Evolutionary conservation across 1,284 basidiomycete species (phyloP), one percentile per base, ranked within the genome.

Genomic region (Cutaneotrichosporon sp.): DNA sequence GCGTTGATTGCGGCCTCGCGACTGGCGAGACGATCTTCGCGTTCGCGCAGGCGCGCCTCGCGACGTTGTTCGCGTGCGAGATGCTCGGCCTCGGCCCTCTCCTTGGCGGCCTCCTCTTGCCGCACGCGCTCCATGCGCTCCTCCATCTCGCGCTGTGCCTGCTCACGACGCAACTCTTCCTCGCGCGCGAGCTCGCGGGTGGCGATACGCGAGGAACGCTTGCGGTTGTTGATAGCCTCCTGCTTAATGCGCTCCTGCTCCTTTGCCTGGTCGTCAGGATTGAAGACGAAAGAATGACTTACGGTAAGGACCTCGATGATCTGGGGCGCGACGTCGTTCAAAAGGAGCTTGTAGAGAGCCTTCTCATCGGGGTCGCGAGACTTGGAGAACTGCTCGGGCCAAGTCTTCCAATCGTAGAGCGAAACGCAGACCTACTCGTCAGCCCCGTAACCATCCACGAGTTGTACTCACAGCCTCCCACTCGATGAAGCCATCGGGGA

Each of bases 191-290:
- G 75, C 67, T 84, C 83, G 29, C 79, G 76, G 49, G 79, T 76
- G 1, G 82, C 82, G 55, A 84, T 81, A 20, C 83, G 81, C 20
- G 80, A 80, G 24, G 82, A 82, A 25, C 83, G 79, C 70, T 84
- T 83, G 14, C 82, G 79, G 61, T 80, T 81, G 60, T 78, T 75
- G 55, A 82, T 69, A 1, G 80, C 80, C 36, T 78, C 73, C 61
- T 83, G 80, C 56, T 81, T 71, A 14, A 79, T 69, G 0, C 73
- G 67, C 67, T 81, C 74, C 62, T 76, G 68, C 63, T 80, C 77
- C 63, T 78, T 78, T 27, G 64, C 71, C 72, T 78, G 18, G 10
- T 1, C 7, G 45, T 57, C 27, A 60, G 56, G 24, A 13, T 16
- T 2, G 13, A 13, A 29, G 18, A 31, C 1, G 27, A 20, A 45